Conservation (phyloP, 345 rosid genomes). For the Trapa bicornis region DNA sequence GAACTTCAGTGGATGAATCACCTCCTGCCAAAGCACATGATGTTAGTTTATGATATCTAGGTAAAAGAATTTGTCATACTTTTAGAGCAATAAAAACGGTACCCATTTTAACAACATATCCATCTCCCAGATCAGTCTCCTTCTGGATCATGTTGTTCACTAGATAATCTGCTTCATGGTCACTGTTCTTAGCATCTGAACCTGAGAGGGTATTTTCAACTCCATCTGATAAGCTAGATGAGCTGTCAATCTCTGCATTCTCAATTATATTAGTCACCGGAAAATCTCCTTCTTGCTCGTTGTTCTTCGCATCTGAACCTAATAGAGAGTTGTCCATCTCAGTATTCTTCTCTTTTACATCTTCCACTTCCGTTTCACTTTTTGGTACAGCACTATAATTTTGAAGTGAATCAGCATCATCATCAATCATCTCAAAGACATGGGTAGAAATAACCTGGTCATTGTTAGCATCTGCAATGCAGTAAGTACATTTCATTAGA, state of each 20-base stretch:
- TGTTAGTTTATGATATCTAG: neutral
- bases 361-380: conserved; percentile 12
- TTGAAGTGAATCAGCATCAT: conserved; percentile 12
- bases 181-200: conserved; percentile 13
- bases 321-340: neutral
- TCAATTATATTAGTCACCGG: no score
- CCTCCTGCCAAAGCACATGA: neutral
- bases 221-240: neutral
- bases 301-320: neutral
- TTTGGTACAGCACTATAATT: conserved; percentile 18
- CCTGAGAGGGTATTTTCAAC: conserved; percentile 9
- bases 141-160: neutral
- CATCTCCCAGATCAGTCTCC: neutral
- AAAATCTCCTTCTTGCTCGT: neutral
- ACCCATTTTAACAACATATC: conserved; percentile 1
- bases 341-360: conserved; percentile 1
- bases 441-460: neutral
- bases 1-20: neutral
- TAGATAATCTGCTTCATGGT: neutral
- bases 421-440: conserved; percentile 3
- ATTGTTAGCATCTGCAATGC: neutral
- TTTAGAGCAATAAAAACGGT: neutral
- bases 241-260: neutral
- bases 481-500: neutral
- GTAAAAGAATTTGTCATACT: neutral